Conservation (phyloP, 75 land plant species). For the Pinus tabuliformis region DNA sequence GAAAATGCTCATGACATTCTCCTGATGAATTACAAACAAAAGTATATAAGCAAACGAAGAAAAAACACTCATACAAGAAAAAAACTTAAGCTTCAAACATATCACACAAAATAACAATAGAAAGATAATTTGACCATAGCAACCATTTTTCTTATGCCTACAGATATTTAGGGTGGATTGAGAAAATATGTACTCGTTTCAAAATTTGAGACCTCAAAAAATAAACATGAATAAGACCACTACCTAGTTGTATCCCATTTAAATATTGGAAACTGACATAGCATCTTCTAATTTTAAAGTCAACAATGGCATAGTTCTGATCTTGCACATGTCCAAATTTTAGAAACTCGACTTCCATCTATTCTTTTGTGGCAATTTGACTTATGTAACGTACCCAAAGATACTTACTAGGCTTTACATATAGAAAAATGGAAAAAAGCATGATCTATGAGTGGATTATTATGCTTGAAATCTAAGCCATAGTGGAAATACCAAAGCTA, state of each 20-base stretch:
- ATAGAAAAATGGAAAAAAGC: conserved; percentile 13
- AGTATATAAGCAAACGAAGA: not conserved
- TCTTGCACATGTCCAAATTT: conserved; percentile 84
- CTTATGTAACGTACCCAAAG: conserved; percentile 91
- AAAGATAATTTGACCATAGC: not conserved
- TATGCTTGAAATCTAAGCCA: too few relatives aligned
- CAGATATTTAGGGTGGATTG: not conserved
- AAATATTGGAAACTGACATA: conserved; percentile 64
- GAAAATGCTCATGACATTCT: not conserved
- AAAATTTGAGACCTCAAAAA: conserved; percentile 61
- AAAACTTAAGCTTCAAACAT: not conserved
- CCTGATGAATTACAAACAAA: not conserved
- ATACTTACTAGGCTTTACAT: conserved; percentile 76
- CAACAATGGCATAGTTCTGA: conserved; percentile 68
- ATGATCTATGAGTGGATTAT: too few relatives aligned
- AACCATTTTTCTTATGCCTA: not conserved
- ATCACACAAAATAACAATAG: not conserved
- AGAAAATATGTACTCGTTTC: conserved; percentile 53
- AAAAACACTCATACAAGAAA: not conserved
- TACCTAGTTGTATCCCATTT: conserved; percentile 71
- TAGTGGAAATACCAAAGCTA: too few relatives aligned
- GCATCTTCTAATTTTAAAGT: conserved; percentile 75
- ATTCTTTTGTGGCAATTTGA: conserved; percentile 57
- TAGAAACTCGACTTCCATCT: conserved; percentile 69
- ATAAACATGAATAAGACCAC: conserved; percentile 78